These are phyloP conservation scores for Leccinum fallax DNA, from an alignment of 1,284 basidiomycete genomes.

Conservation along the genomic window DNA sequence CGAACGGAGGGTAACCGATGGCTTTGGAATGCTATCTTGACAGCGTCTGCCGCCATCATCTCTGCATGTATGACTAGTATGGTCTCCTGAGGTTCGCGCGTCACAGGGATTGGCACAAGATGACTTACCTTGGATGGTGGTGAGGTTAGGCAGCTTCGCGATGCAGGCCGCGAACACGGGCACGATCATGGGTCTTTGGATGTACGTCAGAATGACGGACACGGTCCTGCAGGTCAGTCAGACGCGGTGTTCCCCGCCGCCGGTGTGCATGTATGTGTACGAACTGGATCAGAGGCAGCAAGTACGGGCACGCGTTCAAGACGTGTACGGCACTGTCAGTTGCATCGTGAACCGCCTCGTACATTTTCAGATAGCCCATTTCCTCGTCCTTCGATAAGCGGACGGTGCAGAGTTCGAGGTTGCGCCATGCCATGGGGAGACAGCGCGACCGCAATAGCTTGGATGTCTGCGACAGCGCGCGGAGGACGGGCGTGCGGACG, in stretches of 20 bases:
- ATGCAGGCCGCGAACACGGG: conserved; percentile 37
- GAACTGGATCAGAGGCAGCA: conserved; percentile 16
- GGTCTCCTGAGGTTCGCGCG: not conserved
- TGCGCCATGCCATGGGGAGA: conserved; percentile 22
- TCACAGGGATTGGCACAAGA: not conserved
- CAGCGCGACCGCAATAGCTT: conserved; percentile 13
- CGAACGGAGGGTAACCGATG: conserved; percentile 32
- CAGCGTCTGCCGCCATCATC: conserved; percentile 26
- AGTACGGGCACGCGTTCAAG: conserved; percentile 6
- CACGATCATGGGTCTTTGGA: conserved; percentile 20
- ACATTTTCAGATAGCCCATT: not conserved
- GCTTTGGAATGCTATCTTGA: conserved; percentile 33
- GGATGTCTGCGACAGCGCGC: conserved; percentile 8
- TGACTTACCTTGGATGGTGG: conserved; percentile 31
- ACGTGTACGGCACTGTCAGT: not conserved
- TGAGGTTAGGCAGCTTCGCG: conserved; percentile 36
- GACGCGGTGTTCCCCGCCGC: not conserved
- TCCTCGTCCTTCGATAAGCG: not conserved
- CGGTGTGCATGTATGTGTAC: not conserved
- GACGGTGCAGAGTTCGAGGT: conserved; percentile 12
- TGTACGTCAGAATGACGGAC: conserved; percentile 24
- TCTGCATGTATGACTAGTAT: conserved; percentile 6
- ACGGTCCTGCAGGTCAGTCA: conserved; percentile 24
- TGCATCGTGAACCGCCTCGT: not conserved
- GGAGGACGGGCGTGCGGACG: conserved; percentile 7